These are phyloP conservation scores for Polyporus tsugae DNA, from an alignment of 1,284 basidiomycete species.

Conservation along the genomic window DNA sequence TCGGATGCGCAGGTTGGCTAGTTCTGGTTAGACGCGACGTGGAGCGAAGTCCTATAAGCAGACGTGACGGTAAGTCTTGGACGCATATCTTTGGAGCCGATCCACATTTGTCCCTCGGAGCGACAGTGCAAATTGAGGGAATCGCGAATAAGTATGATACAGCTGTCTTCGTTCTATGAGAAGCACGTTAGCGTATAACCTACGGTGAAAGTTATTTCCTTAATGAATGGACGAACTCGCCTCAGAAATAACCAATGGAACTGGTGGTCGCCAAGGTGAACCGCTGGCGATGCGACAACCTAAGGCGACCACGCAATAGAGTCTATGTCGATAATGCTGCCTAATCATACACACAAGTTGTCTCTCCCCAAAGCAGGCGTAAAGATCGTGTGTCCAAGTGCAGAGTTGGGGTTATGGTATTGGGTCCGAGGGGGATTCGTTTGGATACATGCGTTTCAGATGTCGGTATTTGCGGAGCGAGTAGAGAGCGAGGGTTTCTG, in stretches of 20 bases:
- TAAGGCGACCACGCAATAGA: background rate
- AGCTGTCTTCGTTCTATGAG: background rate
- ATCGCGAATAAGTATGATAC: background rate
- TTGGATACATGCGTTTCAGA: slow-evolving; percentile 77
- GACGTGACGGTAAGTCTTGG: too few relatives aligned
- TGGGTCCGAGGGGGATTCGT: slow-evolving; percentile 29
- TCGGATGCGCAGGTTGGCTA: too few relatives aligned
- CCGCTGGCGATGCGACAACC: background rate
- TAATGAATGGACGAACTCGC: background rate
- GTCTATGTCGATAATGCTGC: slow-evolving; percentile 10
- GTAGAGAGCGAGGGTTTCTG: slow-evolving; percentile 89
- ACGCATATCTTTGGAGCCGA: too few relatives aligned
- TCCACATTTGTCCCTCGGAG: too few relatives aligned
- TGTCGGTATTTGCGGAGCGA: slow-evolving; percentile 88
- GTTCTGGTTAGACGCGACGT: too few relatives aligned
- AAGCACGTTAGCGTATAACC: background rate
- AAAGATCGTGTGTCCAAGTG: background rate
- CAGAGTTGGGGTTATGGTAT: slow-evolving; percentile 3
- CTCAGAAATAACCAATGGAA: background rate
- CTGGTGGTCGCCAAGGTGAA: background rate
- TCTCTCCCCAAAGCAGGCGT: background rate
- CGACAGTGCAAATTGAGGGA: too few relatives aligned
- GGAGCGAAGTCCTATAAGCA: too few relatives aligned
- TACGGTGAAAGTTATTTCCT: background rate
- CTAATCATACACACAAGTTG: slow-evolving; percentile 17